These are phyloP conservation scores for Pseudogymnoascus sp. DNA, from an alignment of 2,329 filamentous ascomycete species.

Conservation along the genomic window DNA sequence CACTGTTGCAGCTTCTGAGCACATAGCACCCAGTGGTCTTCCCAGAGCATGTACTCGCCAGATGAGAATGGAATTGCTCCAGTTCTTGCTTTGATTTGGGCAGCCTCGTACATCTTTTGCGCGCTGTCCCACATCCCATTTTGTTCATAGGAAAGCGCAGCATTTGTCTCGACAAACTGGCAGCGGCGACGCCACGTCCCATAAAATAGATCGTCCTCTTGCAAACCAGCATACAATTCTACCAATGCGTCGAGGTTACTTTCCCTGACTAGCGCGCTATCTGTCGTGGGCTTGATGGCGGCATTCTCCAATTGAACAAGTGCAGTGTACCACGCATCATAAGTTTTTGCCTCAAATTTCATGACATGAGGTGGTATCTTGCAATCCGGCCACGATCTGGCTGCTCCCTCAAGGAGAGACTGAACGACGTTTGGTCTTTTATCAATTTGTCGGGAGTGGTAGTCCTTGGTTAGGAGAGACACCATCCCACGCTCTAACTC, in stretches of 20 bases:
- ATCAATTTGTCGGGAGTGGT: constrained; percentile 88
- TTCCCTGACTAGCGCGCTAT: constrained; percentile 77
- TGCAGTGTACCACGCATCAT: constrained; percentile 96
- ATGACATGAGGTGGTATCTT: constrained; percentile 93
- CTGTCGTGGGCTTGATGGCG: constrained; percentile 67
- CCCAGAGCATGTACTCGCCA: constrained; percentile 97
- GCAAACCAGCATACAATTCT: constrained; percentile 79
- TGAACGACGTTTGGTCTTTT: constrained; percentile 93
- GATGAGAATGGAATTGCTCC: constrained; percentile 94
- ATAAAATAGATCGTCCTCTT: constrained; percentile 96
- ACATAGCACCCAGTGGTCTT: constrained; percentile 97
- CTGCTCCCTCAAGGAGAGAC: constrained; percentile 79
- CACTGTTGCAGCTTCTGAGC: constrained; percentile 98
- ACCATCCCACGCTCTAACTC: constrained; percentile 90
- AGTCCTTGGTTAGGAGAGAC: constrained; percentile 86
- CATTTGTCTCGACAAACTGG: constrained; percentile 95
- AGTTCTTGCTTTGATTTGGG: constrained; percentile 93
- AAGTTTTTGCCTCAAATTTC: constrained; percentile 89
- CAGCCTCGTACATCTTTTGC: constrained; percentile 90
- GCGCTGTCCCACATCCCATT: constrained; percentile 99
- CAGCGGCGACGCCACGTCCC: constrained; percentile 92
- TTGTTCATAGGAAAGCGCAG: constrained; percentile 94
- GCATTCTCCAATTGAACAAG: constrained; percentile 83
- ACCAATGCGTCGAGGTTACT: constrained; percentile 95
- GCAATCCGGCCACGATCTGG: constrained; percentile 75